Evolutionary conservation across 2,329 filamentous ascomycete genomes (phyloP).

Genomic region (Sphaerulina populicola): DNA sequence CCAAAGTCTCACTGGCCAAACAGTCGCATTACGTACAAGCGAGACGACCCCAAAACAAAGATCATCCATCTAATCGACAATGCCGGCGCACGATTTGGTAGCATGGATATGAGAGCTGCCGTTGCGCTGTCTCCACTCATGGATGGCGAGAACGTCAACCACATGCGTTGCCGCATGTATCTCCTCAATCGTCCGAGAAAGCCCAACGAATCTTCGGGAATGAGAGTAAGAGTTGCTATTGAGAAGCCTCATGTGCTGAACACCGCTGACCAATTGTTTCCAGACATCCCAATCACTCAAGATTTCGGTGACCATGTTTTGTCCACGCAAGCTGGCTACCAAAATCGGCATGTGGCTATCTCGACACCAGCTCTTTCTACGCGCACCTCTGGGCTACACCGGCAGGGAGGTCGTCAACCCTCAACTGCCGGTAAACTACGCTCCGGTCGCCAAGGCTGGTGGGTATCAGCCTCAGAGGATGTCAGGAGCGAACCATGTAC

Average conservation of each 20-base stretch:
- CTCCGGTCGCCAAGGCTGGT: constrained; percentile 1
- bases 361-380: constrained; percentile 59
- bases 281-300: constrained; percentile 52
- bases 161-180: constrained; percentile 63
- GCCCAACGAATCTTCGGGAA: constrained; percentile 56
- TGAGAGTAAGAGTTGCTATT: constrained; percentile 26
- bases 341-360: constrained; percentile 61
- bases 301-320: constrained; percentile 71
- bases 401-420: constrained; percentile 71
- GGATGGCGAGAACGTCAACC: constrained; percentile 51
- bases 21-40: constrained; percentile 63
- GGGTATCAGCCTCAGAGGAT: constrained; percentile 5
- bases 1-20: constrained; percentile 50
- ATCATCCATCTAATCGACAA: constrained; percentile 65
- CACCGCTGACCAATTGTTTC: too few species aligned
- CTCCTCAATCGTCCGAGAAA: constrained; percentile 57
- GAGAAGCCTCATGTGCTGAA: too few species aligned
- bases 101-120: constrained; percentile 61
- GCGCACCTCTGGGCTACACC: constrained; percentile 55
- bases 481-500: constrained; percentile 32
- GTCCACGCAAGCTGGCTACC: constrained; percentile 56
- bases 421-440: constrained; percentile 45
- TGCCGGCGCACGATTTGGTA: constrained; percentile 62
- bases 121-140: constrained; percentile 63
- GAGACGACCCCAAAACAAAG: constrained; percentile 40